These are phyloP conservation scores for Pascua guehoae DNA, from an alignment of 1,284 basidiomycete species.

Conservation along the genomic window DNA sequence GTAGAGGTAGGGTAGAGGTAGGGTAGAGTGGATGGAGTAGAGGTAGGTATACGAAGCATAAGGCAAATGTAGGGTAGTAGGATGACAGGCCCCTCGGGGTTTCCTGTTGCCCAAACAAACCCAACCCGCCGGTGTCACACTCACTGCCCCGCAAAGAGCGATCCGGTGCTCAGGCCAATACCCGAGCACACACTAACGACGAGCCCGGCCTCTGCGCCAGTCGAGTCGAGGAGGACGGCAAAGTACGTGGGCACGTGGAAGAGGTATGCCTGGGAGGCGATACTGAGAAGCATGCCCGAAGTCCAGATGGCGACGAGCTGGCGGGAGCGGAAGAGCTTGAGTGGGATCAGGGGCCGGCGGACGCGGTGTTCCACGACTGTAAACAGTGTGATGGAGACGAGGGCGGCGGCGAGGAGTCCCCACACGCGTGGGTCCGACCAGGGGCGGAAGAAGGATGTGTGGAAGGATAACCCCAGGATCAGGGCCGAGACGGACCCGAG, in stretches of 20 bases:
- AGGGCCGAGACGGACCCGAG: conserved; percentile 68
- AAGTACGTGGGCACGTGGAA: conserved; percentile 45
- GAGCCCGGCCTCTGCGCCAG: conserved; percentile 48
- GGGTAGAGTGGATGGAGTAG: too few species aligned
- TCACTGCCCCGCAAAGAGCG: conserved; percentile 79
- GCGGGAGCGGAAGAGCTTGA: conserved; percentile 65
- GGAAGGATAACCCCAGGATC: conserved; percentile 73
- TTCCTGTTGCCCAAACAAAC: too few species aligned
- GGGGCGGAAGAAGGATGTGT: conserved; percentile 72
- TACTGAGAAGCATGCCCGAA: conserved; percentile 55
- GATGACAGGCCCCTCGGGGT: too few species aligned
- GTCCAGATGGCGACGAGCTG: conserved; percentile 56
- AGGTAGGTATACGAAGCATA: neutral
- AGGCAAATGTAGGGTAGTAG: neutral
- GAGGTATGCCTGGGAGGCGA: conserved; percentile 67
- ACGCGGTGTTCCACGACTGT: conserved; percentile 67
- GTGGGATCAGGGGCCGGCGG: conserved; percentile 74
- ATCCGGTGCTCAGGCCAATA: conserved; percentile 74
- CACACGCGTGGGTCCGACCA: conserved; percentile 71
- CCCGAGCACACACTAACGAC: conserved; percentile 65
- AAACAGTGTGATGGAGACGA: conserved; percentile 58
- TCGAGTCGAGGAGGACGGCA: conserved; percentile 40
- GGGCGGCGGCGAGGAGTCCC: conserved; percentile 60
- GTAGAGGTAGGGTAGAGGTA: too few species aligned
- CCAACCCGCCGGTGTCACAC: conserved; percentile 7